A percentile compares a stretch with the other conserved stretches of the same genome.
Conservation (phyloP, 1,284 basidiomycete genomes). For the Mycosarcoma maydis region DNA sequence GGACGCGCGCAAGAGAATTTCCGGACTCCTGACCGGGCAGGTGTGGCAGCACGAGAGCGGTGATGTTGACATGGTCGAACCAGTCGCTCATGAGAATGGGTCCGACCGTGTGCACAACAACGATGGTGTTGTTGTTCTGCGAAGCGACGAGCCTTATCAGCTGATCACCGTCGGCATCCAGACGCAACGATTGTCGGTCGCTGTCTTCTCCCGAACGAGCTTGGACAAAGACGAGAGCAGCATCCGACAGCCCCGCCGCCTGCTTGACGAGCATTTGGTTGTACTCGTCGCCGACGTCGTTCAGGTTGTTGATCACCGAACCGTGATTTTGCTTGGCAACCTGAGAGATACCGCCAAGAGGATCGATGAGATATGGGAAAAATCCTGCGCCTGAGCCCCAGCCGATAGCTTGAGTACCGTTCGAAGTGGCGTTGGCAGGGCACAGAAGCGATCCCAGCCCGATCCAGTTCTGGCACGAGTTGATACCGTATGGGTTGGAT, state of each 20-base stretch:
- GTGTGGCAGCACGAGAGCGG: conserved; percentile 35
- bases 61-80: conserved; percentile 48
- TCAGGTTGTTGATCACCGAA: conserved; percentile 35
- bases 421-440: conserved; percentile 32
- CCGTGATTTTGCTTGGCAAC: conserved; percentile 20
- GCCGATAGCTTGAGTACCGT: conserved; percentile 33
- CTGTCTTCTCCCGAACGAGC: conserved; percentile 69
- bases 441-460: conserved; percentile 52
- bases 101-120: conserved; percentile 75
- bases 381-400: conserved; percentile 40
- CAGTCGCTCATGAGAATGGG: conserved; percentile 47
- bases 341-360: conserved; percentile 38
- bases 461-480: conserved; percentile 30
- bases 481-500: conserved; percentile 35
- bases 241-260: conserved; percentile 24
- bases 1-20: conserved; percentile 30
- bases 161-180: conserved; percentile 66
- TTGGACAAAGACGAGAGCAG: conserved; percentile 43
- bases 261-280: conserved; percentile 31
- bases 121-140: conserved; percentile 77
- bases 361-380: conserved; percentile 57
- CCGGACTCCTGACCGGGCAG: conserved; percentile 49
- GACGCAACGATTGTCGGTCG: conserved; percentile 66
- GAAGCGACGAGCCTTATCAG: conserved; percentile 66
- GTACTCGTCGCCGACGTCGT: conserved; percentile 35